These are phyloP conservation scores for Fusarium fujikuroi DNA, from an alignment of 2,329 filamentous ascomycete species.

Conservation along the genomic window DNA sequence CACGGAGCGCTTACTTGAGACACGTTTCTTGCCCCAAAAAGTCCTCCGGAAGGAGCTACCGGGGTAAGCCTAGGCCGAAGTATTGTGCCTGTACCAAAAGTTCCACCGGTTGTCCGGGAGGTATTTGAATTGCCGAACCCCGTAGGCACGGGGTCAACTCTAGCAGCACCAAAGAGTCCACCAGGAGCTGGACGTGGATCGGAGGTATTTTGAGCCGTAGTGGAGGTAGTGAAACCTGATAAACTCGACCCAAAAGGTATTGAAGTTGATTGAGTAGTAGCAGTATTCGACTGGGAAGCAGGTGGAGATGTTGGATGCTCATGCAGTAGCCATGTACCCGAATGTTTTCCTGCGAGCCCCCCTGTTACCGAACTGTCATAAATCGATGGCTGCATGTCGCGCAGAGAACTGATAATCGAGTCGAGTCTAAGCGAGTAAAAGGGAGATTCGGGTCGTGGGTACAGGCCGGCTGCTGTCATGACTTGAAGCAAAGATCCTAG, in stretches of 20 bases:
- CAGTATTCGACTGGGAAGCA: background rate
- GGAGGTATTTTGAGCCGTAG: background rate
- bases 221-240: background rate
- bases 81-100: background rate
- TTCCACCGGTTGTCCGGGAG: background rate
- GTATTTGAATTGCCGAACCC: background rate
- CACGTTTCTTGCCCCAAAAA: background rate
- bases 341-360: background rate
- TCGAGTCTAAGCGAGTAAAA: background rate
- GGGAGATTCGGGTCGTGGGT: background rate
- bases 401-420: background rate
- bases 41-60: fast-evolving
- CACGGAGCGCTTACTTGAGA: background rate
- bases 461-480: background rate
- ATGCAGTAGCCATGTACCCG: background rate
- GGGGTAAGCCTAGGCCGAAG: fast-evolving
- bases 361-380: background rate
- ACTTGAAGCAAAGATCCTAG: background rate
- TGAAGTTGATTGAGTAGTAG: background rate
- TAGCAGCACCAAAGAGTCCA: background rate
- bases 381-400: background rate
- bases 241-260: background rate
- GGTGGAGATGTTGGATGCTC: background rate
- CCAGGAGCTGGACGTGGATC: background rate
- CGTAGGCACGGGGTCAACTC: background rate